phyloP scores from a whole-genome alignment of 164 flowering plant genomes.

The Stephania cephalantha region DNA sequence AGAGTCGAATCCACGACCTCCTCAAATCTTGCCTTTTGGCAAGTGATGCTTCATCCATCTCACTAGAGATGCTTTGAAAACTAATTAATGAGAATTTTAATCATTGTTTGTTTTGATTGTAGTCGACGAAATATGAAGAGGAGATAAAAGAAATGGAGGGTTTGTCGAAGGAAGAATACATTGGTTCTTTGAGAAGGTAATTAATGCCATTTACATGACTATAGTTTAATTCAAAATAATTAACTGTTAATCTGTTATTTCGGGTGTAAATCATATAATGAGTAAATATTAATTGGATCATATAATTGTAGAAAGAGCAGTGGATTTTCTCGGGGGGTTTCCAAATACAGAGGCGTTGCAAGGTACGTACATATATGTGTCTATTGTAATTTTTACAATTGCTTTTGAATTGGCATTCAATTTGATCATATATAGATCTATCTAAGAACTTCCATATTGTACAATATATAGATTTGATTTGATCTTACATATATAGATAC shows the following conservation, averaged over 20 bases:
- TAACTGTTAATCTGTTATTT: not conserved
- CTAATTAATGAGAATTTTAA: not conserved
- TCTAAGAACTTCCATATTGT: no score
- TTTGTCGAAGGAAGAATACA: conserved; percentile 80
- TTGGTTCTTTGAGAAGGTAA: conserved; percentile 90
- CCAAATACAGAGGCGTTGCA: conserved; percentile 89
- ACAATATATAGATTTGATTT: no score
- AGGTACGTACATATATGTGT: conserved; percentile 38
- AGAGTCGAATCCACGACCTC: no score
- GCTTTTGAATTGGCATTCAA: no score
- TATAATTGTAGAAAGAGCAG: conserved; percentile 64
- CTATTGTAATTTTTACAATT: no score
- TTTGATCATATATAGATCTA: no score
- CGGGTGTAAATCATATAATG: not conserved
- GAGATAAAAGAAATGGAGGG: conserved; percentile 81
- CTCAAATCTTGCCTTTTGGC: no score
- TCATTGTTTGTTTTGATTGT: not conserved
- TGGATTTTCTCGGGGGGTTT: conserved; percentile 91
- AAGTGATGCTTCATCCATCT: no score
- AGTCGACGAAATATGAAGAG: conserved; percentile 44
- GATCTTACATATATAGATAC: no score
- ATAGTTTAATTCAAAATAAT: not conserved
- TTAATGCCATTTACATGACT: conserved; percentile 11
- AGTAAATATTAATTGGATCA: not conserved
- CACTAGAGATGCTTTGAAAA: no score